These are phyloP conservation scores for Plasmodium inui DNA, from an alignment of 169 alveolate genomes.

Conservation along the genomic window DNA sequence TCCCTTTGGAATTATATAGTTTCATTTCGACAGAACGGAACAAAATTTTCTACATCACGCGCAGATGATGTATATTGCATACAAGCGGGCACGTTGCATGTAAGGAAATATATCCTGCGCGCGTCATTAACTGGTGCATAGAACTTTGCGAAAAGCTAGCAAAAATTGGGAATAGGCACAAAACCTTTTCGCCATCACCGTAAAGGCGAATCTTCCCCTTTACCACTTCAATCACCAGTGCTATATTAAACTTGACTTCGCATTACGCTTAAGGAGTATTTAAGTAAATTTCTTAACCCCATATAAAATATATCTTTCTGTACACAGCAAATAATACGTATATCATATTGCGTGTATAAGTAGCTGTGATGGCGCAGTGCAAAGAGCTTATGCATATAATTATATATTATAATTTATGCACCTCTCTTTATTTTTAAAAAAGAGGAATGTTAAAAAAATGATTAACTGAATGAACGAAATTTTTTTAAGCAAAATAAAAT, in stretches of 20 bases:
- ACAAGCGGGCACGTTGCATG: background rate
- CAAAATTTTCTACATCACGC: background rate
- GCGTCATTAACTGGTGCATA: background rate
- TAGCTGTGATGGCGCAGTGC: background rate
- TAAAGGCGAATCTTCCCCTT: background rate
- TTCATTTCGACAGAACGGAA: background rate
- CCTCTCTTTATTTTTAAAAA: background rate
- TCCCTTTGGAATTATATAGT: background rate
- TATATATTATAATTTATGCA: too few species aligned
- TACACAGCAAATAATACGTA: background rate
- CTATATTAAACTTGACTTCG: background rate
- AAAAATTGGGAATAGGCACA: background rate
- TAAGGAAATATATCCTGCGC: background rate
- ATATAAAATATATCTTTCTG: background rate
- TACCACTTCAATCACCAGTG: slow-evolving; percentile 71
- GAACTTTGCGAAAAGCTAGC: background rate
- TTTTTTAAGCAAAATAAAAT: slow-evolving; percentile 14
- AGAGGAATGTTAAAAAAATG: background rate
- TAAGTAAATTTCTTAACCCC: background rate
- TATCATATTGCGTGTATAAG: background rate
- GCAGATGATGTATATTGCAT: background rate
- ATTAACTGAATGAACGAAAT: background rate
- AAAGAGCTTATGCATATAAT: background rate
- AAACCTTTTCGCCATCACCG: background rate
- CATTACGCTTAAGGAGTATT: background rate